These are phyloP conservation scores for Exophiala calicioides DNA, from an alignment of 2,329 filamentous ascomycete species.

Conservation along the genomic window DNA sequence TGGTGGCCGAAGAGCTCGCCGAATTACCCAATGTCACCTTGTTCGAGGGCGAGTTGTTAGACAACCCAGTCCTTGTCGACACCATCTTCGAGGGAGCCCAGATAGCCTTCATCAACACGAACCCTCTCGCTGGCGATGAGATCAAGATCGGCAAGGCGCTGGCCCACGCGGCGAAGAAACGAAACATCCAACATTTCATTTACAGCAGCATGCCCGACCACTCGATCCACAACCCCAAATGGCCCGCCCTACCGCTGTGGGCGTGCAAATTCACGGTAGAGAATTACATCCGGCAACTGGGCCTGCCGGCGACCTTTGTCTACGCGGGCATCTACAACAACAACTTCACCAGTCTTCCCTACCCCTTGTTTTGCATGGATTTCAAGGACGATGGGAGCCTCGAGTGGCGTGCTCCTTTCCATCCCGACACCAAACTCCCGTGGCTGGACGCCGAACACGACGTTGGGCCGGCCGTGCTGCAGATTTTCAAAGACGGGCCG, in stretches of 20 bases:
- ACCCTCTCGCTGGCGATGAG: constrained; percentile 88
- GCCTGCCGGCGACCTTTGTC: constrained; percentile 84
- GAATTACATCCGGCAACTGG: constrained; percentile 81
- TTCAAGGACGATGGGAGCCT: constrained; percentile 82
- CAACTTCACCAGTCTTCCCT: constrained; percentile 91
- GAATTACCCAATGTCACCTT: constrained; percentile 79
- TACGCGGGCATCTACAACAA: constrained; percentile 99
- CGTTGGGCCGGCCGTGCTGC: constrained; percentile 84
- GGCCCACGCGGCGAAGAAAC: constrained; percentile 83
- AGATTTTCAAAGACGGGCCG: constrained; percentile 92
- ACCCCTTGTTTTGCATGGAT: constrained; percentile 95
- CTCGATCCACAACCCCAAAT: constrained; percentile 70
- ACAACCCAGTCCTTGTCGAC: constrained; percentile 71
- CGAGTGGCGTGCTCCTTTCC: constrained; percentile 90
- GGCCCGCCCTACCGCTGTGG: constrained; percentile 88
- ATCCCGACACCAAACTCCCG: constrained; percentile 82
- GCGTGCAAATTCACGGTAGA: constrained; percentile 89
- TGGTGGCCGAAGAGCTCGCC: constrained; percentile 84
- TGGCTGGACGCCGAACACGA: constrained; percentile 98
- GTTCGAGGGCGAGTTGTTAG: constrained; percentile 64
- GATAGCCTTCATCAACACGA: constrained; percentile 96
- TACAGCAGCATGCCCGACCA: constrained; percentile 98
- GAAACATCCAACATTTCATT: constrained; percentile 80
- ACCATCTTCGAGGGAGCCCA: constrained; percentile 81
- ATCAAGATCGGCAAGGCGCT: constrained; percentile 83